A percentile compares a stretch with the other conserved stretches of the same genome.
Evolutionary conservation across 495 filamentous ascomycete species (phyloP).

Genomic region (Penicillium angulare): DNA sequence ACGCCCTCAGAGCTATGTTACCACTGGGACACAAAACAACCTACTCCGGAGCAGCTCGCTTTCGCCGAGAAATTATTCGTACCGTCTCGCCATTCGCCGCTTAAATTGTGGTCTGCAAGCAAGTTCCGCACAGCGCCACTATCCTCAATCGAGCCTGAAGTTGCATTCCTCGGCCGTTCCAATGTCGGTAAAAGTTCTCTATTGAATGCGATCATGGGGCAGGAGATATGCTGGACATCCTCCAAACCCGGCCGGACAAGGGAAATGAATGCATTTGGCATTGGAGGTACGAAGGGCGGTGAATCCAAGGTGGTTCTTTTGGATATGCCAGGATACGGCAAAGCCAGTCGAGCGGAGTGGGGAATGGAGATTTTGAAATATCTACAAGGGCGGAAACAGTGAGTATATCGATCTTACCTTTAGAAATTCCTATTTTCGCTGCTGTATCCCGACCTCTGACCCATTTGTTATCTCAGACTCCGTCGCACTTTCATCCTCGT

Average conservation of each 20-base stretch:
- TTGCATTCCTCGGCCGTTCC: conserved; percentile 77
- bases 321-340: conserved; percentile 95
- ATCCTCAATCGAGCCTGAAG: conserved; percentile 46
- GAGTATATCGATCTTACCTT: conserved; percentile 22
- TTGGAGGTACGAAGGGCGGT: conserved; percentile 56
- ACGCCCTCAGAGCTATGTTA: conserved; percentile 40
- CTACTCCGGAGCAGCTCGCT: conserved; percentile 52
- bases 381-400: conserved; percentile 65
- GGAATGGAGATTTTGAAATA: conserved; percentile 86
- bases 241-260: conserved; percentile 73
- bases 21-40: conserved; percentile 59
- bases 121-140: conserved; percentile 66
- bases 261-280: conserved; percentile 81
- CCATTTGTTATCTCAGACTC: conserved; percentile 36
- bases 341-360: conserved; percentile 73
- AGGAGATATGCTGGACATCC: conserved; percentile 60
- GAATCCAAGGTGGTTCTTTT: conserved; percentile 63
- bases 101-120: conserved; percentile 67
- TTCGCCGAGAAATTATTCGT: conserved; percentile 63
- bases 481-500: conserved; percentile 80
- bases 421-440: not conserved
- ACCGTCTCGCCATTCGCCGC: conserved; percentile 49
- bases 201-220: conserved; percentile 75
- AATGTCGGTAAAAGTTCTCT: conserved; percentile 93
- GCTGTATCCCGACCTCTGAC: not conserved